phyloP scores from a whole-genome alignment of 441 rosid genomes.

The Rhodomyrtus psidioides region DNA sequence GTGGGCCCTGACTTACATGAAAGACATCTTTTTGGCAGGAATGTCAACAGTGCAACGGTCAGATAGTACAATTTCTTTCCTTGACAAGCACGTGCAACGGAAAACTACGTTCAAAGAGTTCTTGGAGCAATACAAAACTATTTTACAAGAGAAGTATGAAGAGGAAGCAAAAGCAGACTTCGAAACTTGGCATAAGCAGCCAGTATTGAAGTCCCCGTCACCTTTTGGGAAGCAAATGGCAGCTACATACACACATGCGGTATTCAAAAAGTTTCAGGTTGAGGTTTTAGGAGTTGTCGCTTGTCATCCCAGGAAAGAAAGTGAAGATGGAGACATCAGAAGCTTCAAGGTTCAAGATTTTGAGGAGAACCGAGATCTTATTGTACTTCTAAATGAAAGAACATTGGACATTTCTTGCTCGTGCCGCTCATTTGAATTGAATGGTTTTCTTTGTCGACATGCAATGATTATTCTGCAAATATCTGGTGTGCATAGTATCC shows the following conservation, averaged over 20 bases:
- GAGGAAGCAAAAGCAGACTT: conserved; percentile 69
- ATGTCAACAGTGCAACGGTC: conserved; percentile 46
- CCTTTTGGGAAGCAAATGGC: conserved; percentile 76
- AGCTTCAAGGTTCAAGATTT: conserved; percentile 59
- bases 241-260: conserved; percentile 47
- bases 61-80: conserved; percentile 34
- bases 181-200: conserved; percentile 58
- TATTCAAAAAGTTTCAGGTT: conserved; percentile 65
- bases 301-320: conserved; percentile 61
- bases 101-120: conserved; percentile 51
- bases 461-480: conserved; percentile 65
- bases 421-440: conserved; percentile 50
- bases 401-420: conserved; percentile 46
- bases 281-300: conserved; percentile 79
- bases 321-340: conserved; percentile 32
- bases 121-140: conserved; percentile 40
- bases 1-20: conserved; percentile 55
- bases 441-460: conserved; percentile 71
- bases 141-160: conserved; percentile 44
- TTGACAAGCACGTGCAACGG: conserved; percentile 54
- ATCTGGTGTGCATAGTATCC: conserved; percentile 51
- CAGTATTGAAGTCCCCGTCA: conserved; percentile 71
- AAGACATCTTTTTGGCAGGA: conserved; percentile 48
- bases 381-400: conserved; percentile 37
- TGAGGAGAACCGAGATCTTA: conserved; percentile 41